Base-by-base conservation (phyloP, 169 alveolate species). In the Cryptosporidium canis region DNA sequence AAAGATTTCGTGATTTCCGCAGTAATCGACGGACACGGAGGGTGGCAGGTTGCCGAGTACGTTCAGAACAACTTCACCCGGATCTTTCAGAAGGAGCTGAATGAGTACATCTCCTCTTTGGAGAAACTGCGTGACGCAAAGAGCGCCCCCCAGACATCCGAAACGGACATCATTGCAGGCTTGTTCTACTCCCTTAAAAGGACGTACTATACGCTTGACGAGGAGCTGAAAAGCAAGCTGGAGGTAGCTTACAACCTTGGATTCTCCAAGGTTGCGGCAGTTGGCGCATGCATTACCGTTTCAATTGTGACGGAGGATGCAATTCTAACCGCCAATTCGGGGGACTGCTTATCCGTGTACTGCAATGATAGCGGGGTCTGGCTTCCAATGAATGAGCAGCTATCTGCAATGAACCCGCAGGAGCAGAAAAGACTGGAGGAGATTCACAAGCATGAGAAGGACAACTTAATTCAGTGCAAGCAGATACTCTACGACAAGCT, bases 1-100 rank as follows among this genome's bases (percentile, higher is more conserved):
- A 31, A 61, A n/a, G 87, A 77, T 24, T 77, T 77, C 11, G 87
- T 77, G 44, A 27, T 77, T 29, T 55, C 87, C 31, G 87, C 87
- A 44, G 87, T 77, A 24, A 77, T 77, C n/a, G 87, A 77, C 61
- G 87, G 87, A 1, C 87, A 77, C 37, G 87, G 87, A 16, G 87
- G 87, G 18, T 77, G 87, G 87, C 87, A 77, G 37, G 72, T 77
- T 39, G 87, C 87, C 14, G 87, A 77, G 41, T 77, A 77, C 45
- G 63, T 77, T 18, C 87, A 77, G n/a, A 77, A 37, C 14, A 77
- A 77, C 47, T 77, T 77, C 31, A 16, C 61, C 16, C n/a, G 72
- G 18, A 41, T 77, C 11, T 77, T 77, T 58, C 51, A 27, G n/a
- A 45, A 77, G 33, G 87, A 77, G 27, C 31, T 77, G 16, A 11